Evolutionary conservation across 2,329 filamentous ascomycete genomes (phyloP), one percentile per base, ranked within the genome.

Genomic region (Exophiala aquamarina): DNA sequence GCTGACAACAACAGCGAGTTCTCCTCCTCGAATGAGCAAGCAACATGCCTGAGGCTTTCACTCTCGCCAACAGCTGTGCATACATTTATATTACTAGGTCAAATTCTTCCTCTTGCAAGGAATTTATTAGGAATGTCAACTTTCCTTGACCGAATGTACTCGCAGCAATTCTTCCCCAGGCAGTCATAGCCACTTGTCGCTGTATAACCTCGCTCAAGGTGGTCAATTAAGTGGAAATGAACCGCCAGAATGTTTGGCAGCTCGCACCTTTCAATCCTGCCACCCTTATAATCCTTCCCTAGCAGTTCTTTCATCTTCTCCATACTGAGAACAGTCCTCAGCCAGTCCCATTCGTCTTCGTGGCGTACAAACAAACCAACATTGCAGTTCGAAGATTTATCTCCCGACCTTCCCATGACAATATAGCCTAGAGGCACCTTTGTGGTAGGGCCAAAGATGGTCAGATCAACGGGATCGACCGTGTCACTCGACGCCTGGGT

Each of bases 301-400:
- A 58, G 11, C 36, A 72, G 54, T 6, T 65, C 51, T 13, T 61
- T 61, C 44, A 76, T 53, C 9, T 61, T 64, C 3, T 56, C 47
- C 8, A 62, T 57, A 1, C 65, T 73, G 50, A 78, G 58, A 2
- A 73, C 64, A 3, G 57, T 55, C 10, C 61, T 62, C 4, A 72
- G 58, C 69, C 68, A 72, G 2, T 52, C n/a, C 58, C 60, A 67
- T 8, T 60, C 54, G 0, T 26, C 21, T 2, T 44, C 33, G 6
- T 56, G 36, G 4, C 54, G 56, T 2, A 63, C 59, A 17, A 66
- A 71, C 4, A 72, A 47, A 0, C 72, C 70, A 11, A 70, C 58
- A 34, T 74, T 74, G 35, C 64, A 42, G 50, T 73, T 64, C 8
- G 60, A 61, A 3, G 63, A 62, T 47, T 70, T 67, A 57, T 73